These are phyloP conservation scores for Rubus parviflorus DNA, from an alignment of 306 rosid species.

Conservation along the genomic window DNA sequence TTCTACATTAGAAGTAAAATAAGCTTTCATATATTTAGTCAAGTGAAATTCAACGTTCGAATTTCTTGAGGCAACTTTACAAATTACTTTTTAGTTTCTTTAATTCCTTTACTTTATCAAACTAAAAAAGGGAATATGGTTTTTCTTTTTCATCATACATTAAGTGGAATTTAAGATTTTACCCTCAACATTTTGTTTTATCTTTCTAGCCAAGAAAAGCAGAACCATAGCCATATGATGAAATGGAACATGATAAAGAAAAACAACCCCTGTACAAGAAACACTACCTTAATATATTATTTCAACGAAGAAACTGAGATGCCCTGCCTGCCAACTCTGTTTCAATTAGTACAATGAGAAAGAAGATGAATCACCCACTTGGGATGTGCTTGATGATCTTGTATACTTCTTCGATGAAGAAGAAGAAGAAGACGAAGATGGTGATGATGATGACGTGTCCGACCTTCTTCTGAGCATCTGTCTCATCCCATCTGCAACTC, in stretches of 20 bases:
- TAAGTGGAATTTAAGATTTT: not conserved
- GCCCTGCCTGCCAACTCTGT: conserved; percentile 11
- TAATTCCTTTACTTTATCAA: not conserved
- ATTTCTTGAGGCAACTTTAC: too few species aligned
- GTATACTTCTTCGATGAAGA: conserved; percentile 58
- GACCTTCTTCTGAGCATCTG: conserved; percentile 94
- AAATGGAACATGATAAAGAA: conserved; percentile 7
- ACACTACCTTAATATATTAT: conserved; percentile 29
- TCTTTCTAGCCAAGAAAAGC: conserved; percentile 25
- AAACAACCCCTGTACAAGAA: conserved; percentile 1
- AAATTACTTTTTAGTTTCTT: too few species aligned
- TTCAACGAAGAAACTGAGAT: conserved; percentile 34
- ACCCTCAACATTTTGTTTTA: not conserved
- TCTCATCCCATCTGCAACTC: conserved; percentile 96
- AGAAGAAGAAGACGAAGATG: conserved; percentile 32
- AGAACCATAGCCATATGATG: conserved; percentile 12
- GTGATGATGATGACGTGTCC: conserved; percentile 48
- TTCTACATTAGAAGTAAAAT: too few species aligned
- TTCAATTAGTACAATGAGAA: conserved; percentile 45
- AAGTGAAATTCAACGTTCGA: too few species aligned
- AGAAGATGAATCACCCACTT: conserved; percentile 71
- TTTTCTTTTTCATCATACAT: not conserved
- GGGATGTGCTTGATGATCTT: conserved; percentile 65
- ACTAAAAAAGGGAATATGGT: not conserved
- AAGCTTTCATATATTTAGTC: too few species aligned